phyloP scores from a whole-genome alignment of 306 rosid genomes.

The Cicer yamashitae region DNA sequence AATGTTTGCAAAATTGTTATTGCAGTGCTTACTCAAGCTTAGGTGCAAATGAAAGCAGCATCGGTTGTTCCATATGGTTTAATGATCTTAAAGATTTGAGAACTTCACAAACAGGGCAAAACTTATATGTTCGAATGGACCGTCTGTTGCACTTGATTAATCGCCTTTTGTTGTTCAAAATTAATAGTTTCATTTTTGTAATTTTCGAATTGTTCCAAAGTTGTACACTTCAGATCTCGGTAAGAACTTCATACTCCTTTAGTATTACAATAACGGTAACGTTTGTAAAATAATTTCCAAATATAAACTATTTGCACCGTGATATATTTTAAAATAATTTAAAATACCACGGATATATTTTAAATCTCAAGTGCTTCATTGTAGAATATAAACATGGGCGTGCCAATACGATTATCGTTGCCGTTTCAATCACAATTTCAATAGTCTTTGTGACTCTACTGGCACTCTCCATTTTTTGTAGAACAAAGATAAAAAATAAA shows the following conservation, averaged over 20 bases:
- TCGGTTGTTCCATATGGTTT: conserved; percentile 20
- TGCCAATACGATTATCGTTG: neutral
- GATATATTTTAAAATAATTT: too few relatives aligned
- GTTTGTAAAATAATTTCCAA: too few relatives aligned
- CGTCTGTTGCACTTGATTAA: too few relatives aligned
- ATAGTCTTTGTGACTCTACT: neutral
- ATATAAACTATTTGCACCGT: too few relatives aligned
- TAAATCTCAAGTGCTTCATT: neutral
- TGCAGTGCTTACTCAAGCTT: too few relatives aligned
- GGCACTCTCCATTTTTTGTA: neutral
- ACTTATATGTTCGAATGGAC: neutral
- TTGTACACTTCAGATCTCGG: neutral
- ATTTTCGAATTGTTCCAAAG: too few relatives aligned
- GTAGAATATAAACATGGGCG: neutral
- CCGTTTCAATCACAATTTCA: neutral
- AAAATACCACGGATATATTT: too few relatives aligned
- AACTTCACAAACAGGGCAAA: neutral
- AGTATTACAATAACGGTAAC: too few relatives aligned
- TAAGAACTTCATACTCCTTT: neutral
- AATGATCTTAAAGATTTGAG: conserved; percentile 5
- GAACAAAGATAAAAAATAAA: neutral
- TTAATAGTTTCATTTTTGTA: too few relatives aligned
- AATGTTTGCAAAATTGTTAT: too few relatives aligned
- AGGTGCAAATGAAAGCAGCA: too few relatives aligned
- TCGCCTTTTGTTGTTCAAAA: too few relatives aligned